Evolutionary conservation across 345 rosid genomes (phyloP), one percentile per base, ranked within the genome.

Genomic region (Hevea brasiliensis): DNA sequence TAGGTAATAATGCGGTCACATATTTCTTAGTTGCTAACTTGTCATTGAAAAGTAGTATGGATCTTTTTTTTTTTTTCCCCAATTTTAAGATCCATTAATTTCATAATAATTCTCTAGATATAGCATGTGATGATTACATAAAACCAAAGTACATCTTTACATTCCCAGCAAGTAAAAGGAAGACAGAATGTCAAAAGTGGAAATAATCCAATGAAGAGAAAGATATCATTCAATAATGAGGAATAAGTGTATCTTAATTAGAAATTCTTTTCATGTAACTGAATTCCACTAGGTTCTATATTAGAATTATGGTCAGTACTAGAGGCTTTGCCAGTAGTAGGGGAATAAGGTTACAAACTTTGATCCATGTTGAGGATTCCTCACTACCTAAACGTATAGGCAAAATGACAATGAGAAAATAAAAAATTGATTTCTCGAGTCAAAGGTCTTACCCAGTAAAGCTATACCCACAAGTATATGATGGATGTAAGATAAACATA

Each of bases 401-500:
- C 8, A 29, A 59, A 32, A 5, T 7, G 32, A 67, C 67, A 56
- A 44, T 60, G 62, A 62, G 61, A 20, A 44, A 57, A 21, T 7
- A 7, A 26, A 71, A 20, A n/a, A 37, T 11, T 48, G 62, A 56
- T 10, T 21, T 40, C 47, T 44, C 17, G 53, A 29, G 35, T 13
- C 21, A 44, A 79, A 61, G 37, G 4, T 32, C 47, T 26, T 63
- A 65, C 58, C 21, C 61, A 44, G 14, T 4, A 58, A 56, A 55
- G 61, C 23, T 13, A 26, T 20, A 68, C 3, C 7, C 6, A 45
- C 15, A 8, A 18, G 6, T 55, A 60, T 51, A 55, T 23, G 37
- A 29, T 10, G 40, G 48, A 62, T 47, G 53, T 60, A 35, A 45
- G 60, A 67, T 17, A 8, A n/a, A 70, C 47, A 68, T 50, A 62